Evolutionary conservation across 768 basidiomycete species (phyloP).

Genomic region (Leccinum variicolor): DNA sequence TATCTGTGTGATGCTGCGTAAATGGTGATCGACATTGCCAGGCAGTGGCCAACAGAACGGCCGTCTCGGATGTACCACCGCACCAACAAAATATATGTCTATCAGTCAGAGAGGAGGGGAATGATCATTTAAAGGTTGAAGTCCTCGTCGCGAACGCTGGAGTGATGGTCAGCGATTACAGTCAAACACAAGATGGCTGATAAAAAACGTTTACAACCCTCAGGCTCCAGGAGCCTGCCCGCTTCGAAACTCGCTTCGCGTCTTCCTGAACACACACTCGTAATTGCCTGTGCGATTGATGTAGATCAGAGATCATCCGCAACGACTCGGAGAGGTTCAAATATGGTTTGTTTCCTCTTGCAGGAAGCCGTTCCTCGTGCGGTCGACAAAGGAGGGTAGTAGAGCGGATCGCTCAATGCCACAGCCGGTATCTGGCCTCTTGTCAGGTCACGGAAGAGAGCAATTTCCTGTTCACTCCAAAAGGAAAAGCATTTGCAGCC

Average conservation of each 20-base stretch:
- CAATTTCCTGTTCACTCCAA: conserved; percentile 27
- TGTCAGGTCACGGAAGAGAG: conserved; percentile 27
- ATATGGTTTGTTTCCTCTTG: conserved; percentile 4
- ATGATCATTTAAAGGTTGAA: not conserved
- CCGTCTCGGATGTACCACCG: too few relatives aligned
- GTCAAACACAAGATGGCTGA: conserved; percentile 45
- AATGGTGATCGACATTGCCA: too few relatives aligned
- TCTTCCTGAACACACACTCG: conserved; percentile 17
- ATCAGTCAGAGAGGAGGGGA: too few relatives aligned
- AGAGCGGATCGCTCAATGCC: conserved; percentile 17
- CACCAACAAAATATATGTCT: too few relatives aligned
- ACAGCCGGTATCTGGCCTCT: conserved; percentile 30
- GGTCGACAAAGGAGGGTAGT: conserved; percentile 34
- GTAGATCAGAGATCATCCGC: conserved; percentile 28
- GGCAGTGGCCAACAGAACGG: too few relatives aligned
- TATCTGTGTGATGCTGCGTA: too few relatives aligned
- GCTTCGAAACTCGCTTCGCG: conserved; percentile 22
- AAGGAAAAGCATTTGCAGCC: conserved; percentile 27
- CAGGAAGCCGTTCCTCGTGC: conserved; percentile 14
- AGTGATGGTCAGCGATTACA: conserved; percentile 11
- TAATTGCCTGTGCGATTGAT: conserved; percentile 30
- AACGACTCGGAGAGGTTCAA: not conserved
- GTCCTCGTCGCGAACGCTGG: conserved; percentile 33
- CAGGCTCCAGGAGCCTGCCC: too few relatives aligned
- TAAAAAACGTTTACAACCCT: conserved; percentile 37